Evolutionary conservation across 139 green algal species (phyloP), one percentile per base, ranked within the genome.

Genomic region (Chlorella sp.): DNA sequence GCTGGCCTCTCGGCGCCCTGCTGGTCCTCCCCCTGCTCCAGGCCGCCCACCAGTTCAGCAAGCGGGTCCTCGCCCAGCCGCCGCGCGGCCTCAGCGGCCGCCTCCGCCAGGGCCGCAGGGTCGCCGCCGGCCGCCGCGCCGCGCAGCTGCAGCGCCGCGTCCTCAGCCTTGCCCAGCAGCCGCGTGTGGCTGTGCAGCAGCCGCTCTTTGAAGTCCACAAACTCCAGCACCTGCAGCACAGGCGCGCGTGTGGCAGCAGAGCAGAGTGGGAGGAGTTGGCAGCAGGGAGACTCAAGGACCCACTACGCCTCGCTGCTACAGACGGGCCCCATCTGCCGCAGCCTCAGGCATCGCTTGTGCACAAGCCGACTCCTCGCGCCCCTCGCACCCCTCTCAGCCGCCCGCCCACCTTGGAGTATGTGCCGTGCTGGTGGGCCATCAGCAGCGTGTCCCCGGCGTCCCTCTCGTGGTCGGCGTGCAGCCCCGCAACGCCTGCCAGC

Each of bases 151-250:
- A 70, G 41, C 21, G 71, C 29, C 6, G 38, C 38, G 3, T 43
- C 29, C 73, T 92, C 87, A 17, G 78, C 71, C 2, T 63, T 56
- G 2, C 84, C 84, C 33, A 91, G 51, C 2, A 79, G 77, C 7
- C 74, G 74, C 0, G 82, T 81, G 79, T 94, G 87, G 6, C 87
- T 87, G 19, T 73, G 56, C 15, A 79, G 73, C 73, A 97, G 80
- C 1, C 87, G 84, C 73, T 96, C 84, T 63, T 85, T 87, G 71
- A 97, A 97, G 9, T 82, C 83, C 2, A 90, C 85, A 84, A 97
- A 96, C 77, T 97, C 92, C 1, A 93, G 29, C n/a, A 94, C 86
- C 90, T 94, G 84, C 21, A 9, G 41, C 23, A n/a, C n/a, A n/a
- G n/a, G n/a, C n/a, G n/a, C n/a, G n/a, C n/a, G n/a, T n/a, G 56